Evolutionary conservation across 768 basidiomycete species (phyloP).

Genomic region (Rhodotorula graminis): DNA sequence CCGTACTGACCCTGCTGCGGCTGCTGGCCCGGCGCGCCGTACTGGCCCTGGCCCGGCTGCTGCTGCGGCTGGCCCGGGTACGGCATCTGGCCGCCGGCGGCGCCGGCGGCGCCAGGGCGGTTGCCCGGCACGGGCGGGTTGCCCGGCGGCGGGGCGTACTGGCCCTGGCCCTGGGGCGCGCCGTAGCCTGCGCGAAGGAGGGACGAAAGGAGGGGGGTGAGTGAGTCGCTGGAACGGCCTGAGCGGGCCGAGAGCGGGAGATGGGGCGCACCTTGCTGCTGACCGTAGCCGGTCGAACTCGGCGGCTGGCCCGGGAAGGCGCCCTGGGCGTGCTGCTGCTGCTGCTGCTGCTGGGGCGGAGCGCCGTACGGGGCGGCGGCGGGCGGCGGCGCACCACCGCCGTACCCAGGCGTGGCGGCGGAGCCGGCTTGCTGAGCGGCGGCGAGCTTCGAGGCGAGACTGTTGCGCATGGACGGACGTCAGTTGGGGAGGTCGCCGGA

Average conservation of each 20-base stretch:
- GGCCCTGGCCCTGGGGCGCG: background rate
- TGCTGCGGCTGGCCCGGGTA: conserved; percentile 15
- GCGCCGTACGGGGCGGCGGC: conserved; percentile 16
- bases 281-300: conserved; percentile 9
- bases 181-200: background rate
- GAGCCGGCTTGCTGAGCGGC: conserved; percentile 23
- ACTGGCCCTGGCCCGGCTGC: background rate
- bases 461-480: background rate
- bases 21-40: conserved; percentile 11
- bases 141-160: conserved; percentile 13
- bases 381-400: background rate
- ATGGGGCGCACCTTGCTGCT: background rate
- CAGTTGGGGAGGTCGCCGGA: no score
- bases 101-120: background rate
- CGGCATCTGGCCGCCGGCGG: background rate
- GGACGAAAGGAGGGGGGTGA: background rate
- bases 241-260: no score
- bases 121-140: conserved; percentile 10
- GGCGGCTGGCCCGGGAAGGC: conserved; percentile 20
- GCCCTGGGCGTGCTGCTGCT: background rate
- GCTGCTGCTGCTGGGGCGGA: background rate
- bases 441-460: conserved; percentile 36
- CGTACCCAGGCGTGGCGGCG: conserved; percentile 30
- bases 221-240: background rate
- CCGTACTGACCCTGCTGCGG: conserved; percentile 1